phyloP scores from a whole-genome alignment of 768 basidiomycete species.

The Wakefieldia striispora region DNA sequence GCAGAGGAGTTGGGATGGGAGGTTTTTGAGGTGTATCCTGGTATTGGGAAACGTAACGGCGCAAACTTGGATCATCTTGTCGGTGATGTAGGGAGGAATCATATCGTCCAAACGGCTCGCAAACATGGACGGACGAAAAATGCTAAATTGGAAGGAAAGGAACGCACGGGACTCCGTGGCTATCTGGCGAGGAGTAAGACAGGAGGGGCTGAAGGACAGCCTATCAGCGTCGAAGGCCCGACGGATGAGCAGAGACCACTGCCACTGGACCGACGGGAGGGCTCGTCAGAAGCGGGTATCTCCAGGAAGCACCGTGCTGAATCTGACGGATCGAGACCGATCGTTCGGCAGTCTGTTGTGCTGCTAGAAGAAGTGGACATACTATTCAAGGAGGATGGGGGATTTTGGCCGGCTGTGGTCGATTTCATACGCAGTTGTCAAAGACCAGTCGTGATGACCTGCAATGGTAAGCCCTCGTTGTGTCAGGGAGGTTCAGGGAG shows the following conservation, averaged over 20 bases:
- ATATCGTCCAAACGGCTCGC: constrained; percentile 55
- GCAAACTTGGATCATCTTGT: constrained; percentile 74
- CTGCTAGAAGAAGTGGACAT: constrained; percentile 96
- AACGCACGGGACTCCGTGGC: constrained; percentile 11
- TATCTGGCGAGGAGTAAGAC: constrained; percentile 15
- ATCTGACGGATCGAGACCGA: constrained; percentile 18
- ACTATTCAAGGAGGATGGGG: constrained; percentile 79
- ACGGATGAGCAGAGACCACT: background rate
- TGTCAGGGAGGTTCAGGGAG: background rate
- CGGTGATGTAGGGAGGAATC: constrained; percentile 93
- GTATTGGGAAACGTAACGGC: constrained; percentile 86
- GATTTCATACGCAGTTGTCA: constrained; percentile 79
- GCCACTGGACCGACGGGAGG: constrained; percentile 5
- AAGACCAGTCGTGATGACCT: constrained; percentile 91
- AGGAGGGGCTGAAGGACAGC: constrained; percentile 17
- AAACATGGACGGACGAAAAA: constrained; percentile 4
- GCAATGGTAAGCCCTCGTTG: constrained; percentile 65
- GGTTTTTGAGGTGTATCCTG: constrained; percentile 95
- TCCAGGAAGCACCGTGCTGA: constrained; percentile 1
- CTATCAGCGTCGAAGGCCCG: constrained; percentile 22
- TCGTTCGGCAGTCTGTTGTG: constrained; percentile 79
- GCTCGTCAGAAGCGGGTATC: background rate
- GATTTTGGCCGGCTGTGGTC: constrained; percentile 83
- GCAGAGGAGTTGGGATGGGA: constrained; percentile 94
- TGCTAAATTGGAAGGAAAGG: constrained; percentile 7